Conservation (phyloP, 192 early-diverging fungal genomes). For the Oehlia diaphana region DNA sequence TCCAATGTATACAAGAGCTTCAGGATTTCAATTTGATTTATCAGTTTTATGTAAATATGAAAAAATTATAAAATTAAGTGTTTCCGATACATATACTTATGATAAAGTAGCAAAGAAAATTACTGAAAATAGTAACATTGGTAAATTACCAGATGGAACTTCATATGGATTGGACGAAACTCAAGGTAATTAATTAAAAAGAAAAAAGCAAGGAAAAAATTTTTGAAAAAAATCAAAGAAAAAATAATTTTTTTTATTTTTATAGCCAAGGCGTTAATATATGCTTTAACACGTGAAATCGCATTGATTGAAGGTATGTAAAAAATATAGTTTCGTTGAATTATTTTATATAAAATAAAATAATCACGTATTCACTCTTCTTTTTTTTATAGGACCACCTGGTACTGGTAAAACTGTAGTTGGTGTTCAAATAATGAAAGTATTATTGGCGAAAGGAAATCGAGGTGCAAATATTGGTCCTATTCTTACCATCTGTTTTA, state of each 20-base stretch:
- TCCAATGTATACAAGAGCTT: constrained; percentile 41
- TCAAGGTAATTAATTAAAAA: no score
- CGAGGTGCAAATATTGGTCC: constrained; percentile 37
- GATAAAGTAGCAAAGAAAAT: no score
- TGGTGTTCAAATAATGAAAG: constrained; percentile 50
- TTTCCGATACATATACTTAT: no score
- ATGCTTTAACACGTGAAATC: constrained; percentile 49
- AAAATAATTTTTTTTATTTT: not conserved
- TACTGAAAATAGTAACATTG: no score
- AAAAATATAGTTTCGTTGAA: no score
- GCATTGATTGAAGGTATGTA: constrained; percentile 49
- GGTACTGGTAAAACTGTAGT: constrained; percentile 57
- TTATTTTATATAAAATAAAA: no score
- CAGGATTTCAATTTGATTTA: constrained; percentile 35
- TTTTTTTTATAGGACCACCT: constrained; percentile 34
- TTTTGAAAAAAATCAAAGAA: no score
- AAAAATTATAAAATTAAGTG: not conserved
- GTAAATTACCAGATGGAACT: no score
- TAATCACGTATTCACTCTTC: no score
- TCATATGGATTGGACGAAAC: no score
- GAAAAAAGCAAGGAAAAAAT: no score
- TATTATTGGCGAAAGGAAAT: constrained; percentile 35
- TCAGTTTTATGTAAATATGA: constrained; percentile 19
- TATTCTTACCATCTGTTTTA: constrained; percentile 54
- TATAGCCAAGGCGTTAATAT: constrained; percentile 41